Percentiles rank a stretch among this genome's conserved stretches.
Evolutionary conservation across 495 filamentous ascomycete genomes (phyloP).

Genomic region (Cercophora newfieldiana): DNA sequence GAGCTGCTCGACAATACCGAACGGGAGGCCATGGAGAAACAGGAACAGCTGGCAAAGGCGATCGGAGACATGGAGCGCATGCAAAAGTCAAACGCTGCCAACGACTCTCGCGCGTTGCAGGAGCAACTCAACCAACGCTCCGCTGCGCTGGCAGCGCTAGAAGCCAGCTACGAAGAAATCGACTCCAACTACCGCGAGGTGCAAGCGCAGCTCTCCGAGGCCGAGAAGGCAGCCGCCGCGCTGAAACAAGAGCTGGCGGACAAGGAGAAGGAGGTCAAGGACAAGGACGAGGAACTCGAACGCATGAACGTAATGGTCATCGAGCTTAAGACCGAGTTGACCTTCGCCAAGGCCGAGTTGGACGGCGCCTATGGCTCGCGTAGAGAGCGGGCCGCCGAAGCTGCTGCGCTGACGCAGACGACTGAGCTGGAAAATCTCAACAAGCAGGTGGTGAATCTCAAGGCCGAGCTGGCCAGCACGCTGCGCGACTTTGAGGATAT

Average conservation of each 20-base stretch:
- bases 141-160: constrained; percentile 49
- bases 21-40: constrained; percentile 46
- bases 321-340: constrained; percentile 84
- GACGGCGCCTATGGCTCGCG: constrained; percentile 87
- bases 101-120: constrained; percentile 38
- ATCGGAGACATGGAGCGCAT: constrained; percentile 55
- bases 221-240: constrained; percentile 22
- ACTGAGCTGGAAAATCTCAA: constrained; percentile 67
- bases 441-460: constrained; percentile 60
- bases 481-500: constrained; percentile 84
- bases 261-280: constrained; percentile 43
- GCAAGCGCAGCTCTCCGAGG: constrained; percentile 34
- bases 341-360: constrained; percentile 89
- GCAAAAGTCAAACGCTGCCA: constrained; percentile 37
- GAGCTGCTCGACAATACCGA: constrained; percentile 49
- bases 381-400: constrained; percentile 74
- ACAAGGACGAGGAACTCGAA: constrained; percentile 65
- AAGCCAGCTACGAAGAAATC: constrained; percentile 42
- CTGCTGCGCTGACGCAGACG: constrained; percentile 64
- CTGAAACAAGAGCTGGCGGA: constrained; percentile 30
- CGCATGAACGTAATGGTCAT: constrained; percentile 79
- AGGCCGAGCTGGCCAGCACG: constrained; percentile 79
- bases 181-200: constrained; percentile 45
- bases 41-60: constrained; percentile 48
- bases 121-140: constrained; percentile 54